Conservation (phyloP, 805 yeast genomes). For the Wickerhamomyces strasburgensis region DNA sequence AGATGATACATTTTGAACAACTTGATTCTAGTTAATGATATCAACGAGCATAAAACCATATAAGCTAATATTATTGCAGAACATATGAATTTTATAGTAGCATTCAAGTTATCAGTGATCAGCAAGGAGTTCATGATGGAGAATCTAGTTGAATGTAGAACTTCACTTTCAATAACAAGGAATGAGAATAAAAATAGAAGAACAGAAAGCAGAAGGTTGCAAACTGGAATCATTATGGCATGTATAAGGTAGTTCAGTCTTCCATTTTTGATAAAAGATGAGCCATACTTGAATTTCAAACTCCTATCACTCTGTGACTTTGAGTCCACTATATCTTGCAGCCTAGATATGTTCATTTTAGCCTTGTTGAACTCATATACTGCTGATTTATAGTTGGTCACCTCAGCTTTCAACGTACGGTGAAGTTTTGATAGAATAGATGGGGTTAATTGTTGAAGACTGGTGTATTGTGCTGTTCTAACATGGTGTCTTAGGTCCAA, state of each 20-base stretch:
- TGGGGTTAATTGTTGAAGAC: slow-evolving; percentile 26
- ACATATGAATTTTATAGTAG: slow-evolving; percentile 31
- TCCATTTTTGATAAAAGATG: slow-evolving; percentile 33
- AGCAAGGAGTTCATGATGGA: slow-evolving; percentile 56
- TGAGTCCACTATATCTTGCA: slow-evolving; percentile 56
- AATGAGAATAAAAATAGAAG: slow-evolving; percentile 41
- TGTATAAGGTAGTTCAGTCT: slow-evolving; percentile 36
- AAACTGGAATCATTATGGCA: slow-evolving; percentile 41
- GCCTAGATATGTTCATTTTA: slow-evolving; percentile 41
- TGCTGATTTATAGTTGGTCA: slow-evolving; percentile 47
- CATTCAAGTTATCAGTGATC: slow-evolving; percentile 26
- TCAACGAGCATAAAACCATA: slow-evolving; percentile 65
- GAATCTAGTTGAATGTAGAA: slow-evolving; percentile 61
- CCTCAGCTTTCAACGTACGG: slow-evolving; percentile 45
- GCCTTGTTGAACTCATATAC: slow-evolving; percentile 52
- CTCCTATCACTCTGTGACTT: slow-evolving; percentile 22
- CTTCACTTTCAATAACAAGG: slow-evolving; percentile 65
- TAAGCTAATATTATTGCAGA: slow-evolving; percentile 44
- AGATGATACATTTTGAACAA: slow-evolving; percentile 74
- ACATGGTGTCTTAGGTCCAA: slow-evolving; percentile 22
- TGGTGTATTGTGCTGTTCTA: slow-evolving; percentile 21
- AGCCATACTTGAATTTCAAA: slow-evolving; percentile 27
- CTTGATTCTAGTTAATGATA: slow-evolving; percentile 60
- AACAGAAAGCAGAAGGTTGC: slow-evolving; percentile 39
- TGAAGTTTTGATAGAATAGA: slow-evolving; percentile 47